Percentiles rank a stretch among this genome's conserved stretches.
These are phyloP conservation scores for Aspergillus ochraceus DNA, from an alignment of 2,329 filamentous ascomycete genomes.

Conservation along the genomic window DNA sequence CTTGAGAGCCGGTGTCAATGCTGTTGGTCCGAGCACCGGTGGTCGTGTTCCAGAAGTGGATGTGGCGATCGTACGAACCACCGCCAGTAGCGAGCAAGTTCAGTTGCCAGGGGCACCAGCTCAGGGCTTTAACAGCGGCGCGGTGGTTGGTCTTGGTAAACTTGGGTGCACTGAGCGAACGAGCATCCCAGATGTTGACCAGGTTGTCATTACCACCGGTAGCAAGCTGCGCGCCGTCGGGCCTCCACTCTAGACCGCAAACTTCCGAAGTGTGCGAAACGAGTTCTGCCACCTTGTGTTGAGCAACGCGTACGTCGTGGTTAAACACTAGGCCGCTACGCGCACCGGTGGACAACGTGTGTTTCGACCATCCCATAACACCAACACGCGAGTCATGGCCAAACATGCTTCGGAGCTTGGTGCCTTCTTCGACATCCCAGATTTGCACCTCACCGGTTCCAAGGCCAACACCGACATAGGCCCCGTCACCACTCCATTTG, in stretches of 20 bases:
- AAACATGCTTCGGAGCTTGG: constrained; percentile 97
- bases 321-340: constrained; percentile 96
- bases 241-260: constrained; percentile 95
- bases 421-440: constrained; percentile 94
- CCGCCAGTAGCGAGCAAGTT: constrained; percentile 96
- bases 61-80: constrained; percentile 94
- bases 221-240: constrained; percentile 92
- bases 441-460: constrained; percentile 97
- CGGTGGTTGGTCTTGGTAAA: constrained; percentile 99
- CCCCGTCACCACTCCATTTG: constrained; percentile 97
- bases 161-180: constrained; percentile 88
- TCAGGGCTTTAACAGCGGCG: constrained; percentile 94
- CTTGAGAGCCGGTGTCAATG: constrained; percentile 97
- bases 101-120: constrained; percentile 98
- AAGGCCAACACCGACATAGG: constrained; percentile 92
- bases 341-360: constrained; percentile 90
- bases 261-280: constrained; percentile 97
- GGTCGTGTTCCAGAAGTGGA: constrained; percentile 99
- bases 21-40: constrained; percentile 97
- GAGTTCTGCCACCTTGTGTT: constrained; percentile 97
- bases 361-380: constrained; percentile 99
- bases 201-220: constrained; percentile 99
- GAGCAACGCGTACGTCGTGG: constrained; percentile 94
- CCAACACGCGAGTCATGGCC: constrained; percentile 95
- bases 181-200: constrained; percentile 98